Conservation (phyloP, 371 early-diverging fungal genomes). For the Syncephalastrum contaminatum region DNA sequence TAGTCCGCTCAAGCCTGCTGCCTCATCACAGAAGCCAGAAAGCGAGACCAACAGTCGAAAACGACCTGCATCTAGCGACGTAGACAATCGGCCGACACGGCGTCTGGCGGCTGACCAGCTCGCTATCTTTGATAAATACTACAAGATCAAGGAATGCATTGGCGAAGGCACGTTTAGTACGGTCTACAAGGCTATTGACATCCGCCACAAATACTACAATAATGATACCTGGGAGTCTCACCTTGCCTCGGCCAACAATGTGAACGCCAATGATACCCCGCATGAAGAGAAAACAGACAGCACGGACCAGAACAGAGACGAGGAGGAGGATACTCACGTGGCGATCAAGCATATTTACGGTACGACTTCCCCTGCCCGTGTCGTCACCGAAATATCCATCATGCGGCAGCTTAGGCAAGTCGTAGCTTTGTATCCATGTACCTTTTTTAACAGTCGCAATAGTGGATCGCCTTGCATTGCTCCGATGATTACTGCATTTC, state of each 20-base stretch:
- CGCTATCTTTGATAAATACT: slow-evolving; percentile 32
- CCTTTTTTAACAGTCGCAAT: slow-evolving; percentile 1
- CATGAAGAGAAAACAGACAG: slow-evolving; percentile 6
- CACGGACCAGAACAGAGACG: slow-evolving; percentile 9
- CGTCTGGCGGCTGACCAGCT: slow-evolving; percentile 26
- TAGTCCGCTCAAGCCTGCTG: not conserved
- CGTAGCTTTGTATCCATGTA: not conserved
- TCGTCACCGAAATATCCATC: slow-evolving; percentile 88
- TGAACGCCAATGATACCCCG: too few relatives aligned
- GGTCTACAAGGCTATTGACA: slow-evolving; percentile 94
- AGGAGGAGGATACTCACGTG: slow-evolving; percentile 36
- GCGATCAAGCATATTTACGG: slow-evolving; percentile 94
- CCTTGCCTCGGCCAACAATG: not conserved
- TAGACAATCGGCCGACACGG: slow-evolving; percentile 39
- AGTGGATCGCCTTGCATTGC: slow-evolving; percentile 58
- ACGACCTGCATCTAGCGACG: slow-evolving; percentile 16
- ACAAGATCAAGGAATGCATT: slow-evolving; percentile 68
- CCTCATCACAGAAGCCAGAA: not conserved
- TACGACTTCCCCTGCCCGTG: slow-evolving; percentile 83
- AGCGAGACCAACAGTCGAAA: slow-evolving; percentile 5
- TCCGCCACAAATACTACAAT: slow-evolving; percentile 64
- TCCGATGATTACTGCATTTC: slow-evolving; percentile 78
- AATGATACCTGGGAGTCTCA: slow-evolving; percentile 62
- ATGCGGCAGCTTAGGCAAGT: slow-evolving; percentile 70
- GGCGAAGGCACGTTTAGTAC: slow-evolving; percentile 95